These are phyloP conservation scores for Ogataea trehaloabstinens DNA, from an alignment of 805 yeast genomes.

Conservation along the genomic window DNA sequence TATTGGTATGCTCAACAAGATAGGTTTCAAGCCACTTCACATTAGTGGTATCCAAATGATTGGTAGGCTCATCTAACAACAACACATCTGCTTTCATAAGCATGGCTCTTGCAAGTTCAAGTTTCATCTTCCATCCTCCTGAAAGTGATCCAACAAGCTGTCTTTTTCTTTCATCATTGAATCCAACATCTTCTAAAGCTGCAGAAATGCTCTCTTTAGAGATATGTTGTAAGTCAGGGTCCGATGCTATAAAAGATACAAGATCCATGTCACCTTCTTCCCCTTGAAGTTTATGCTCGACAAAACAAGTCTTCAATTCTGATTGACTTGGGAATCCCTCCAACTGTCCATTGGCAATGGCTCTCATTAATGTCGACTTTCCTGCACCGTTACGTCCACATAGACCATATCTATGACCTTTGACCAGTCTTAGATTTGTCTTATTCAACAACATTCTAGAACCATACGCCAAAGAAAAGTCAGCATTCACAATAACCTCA, in stretches of 20 bases:
- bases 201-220: constrained; percentile 67
- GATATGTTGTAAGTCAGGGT: constrained; percentile 70
- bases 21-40: constrained; percentile 95
- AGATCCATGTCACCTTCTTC: constrained; percentile 89
- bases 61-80: constrained; percentile 95
- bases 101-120: constrained; percentile 98
- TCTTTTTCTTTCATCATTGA: constrained; percentile 82
- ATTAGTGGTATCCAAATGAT: constrained; percentile 92
- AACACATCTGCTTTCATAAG: constrained; percentile 94
- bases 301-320: constrained; percentile 88
- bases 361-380: constrained; percentile 94
- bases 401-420: constrained; percentile 96
- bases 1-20: constrained; percentile 73
- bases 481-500: constrained; percentile 87
- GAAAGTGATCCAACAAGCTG: constrained; percentile 93
- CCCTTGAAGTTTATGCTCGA: constrained; percentile 95
- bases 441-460: constrained; percentile 95
- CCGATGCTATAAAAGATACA: constrained; percentile 83
- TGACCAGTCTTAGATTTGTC: constrained; percentile 79
- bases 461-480: constrained; percentile 95
- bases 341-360: constrained; percentile 93
- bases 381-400: constrained; percentile 99
- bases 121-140: constrained; percentile 99
- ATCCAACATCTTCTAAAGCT: constrained; percentile 85
- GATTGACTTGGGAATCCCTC: constrained; percentile 96